Base-by-base conservation (phyloP, 768 basidiomycete genomes). In the Phanerochaete carnosa region DNA sequence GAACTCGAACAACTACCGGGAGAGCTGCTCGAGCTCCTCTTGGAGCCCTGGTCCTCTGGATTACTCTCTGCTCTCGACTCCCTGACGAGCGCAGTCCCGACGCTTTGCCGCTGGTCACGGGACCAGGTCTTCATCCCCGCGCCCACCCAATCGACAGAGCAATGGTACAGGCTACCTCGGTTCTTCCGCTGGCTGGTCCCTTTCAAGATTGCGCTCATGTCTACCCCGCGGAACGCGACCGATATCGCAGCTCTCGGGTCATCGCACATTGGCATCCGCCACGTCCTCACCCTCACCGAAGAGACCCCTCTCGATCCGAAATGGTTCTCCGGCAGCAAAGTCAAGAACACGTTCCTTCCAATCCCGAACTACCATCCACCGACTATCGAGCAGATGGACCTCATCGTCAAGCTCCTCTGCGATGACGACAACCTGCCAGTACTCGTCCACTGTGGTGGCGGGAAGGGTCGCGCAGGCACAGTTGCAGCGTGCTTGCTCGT, bases 151-250 rank as follows among this genome's bases (percentile, higher is more conserved):
- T 57, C 22, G 45, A 64, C n/a, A 30, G 47, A 29, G 1, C 56
- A 16, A 37, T 74, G 73, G 45, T 75, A 73, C 62, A 79, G 77
- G 55, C 70, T 86, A 0, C 84, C 83, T 26, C 79, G 84, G 7
- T 86, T 83, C 70, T 86, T 87, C 67, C 77, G 84, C 11, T 88
- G 85, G 85, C 75, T 88, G 5, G 71, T 86, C 32, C 85, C 85
- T 5, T 82, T 79, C 65, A 76, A 80, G 55, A 67, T 86, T 29
- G 84, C 86, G 7, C 74, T 84, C 51, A 86, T 86, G 82, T 86
- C 85, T 0, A 85, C 81, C 0, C 85, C 84, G 1, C 74, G 80
- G 3, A 68, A 72, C 60, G 78, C 78, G 58, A 75, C 76, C 19
- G 84, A 88, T 65, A 80, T 86, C 58, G 64, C 67, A 1, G 74